Evolutionary conservation across 495 filamentous ascomycete species (phyloP).

Genomic region (Neurospora sp.): DNA sequence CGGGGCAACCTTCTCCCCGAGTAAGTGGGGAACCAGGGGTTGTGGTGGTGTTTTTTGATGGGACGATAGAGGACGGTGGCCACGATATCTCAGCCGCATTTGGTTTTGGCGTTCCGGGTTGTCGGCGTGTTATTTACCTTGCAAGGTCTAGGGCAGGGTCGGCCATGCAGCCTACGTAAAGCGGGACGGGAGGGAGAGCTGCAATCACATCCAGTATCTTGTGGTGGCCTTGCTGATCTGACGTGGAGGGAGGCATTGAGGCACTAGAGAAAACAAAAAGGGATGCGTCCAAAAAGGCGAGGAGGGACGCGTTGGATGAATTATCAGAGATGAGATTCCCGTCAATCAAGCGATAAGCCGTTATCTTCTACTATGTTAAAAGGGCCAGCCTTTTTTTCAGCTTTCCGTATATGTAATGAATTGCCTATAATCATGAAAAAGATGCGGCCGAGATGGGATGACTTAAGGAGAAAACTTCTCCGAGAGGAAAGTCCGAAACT

Average conservation of each 20-base stretch:
- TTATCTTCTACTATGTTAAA: neutral
- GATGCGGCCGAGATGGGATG: neutral
- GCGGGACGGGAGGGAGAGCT: neutral
- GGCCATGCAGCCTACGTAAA: slow-evolving; percentile 7
- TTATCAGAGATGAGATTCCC: neutral
- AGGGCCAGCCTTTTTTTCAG: neutral
- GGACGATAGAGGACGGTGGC: slow-evolving; percentile 6
- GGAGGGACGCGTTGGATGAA: neutral
- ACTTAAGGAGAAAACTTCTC: neutral
- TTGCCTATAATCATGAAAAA: neutral
- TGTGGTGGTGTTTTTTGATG: slow-evolving; percentile 6
- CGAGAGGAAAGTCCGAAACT: neutral
- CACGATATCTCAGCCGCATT: slow-evolving; percentile 18
- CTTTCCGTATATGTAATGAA: slow-evolving; percentile 1
- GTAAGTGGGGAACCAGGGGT: slow-evolving; percentile 12
- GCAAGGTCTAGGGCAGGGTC: slow-evolving; percentile 6
- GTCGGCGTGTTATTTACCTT: slow-evolving; percentile 17
- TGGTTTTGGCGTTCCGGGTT: slow-evolving; percentile 24
- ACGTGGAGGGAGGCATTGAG: neutral
- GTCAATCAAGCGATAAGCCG: neutral
- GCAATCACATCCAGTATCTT: neutral
- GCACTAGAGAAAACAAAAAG: neutral
- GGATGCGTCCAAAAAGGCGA: neutral
- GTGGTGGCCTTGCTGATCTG: neutral
- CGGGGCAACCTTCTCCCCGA: slow-evolving; percentile 57